phyloP scores from a whole-genome alignment of 2,329 filamentous ascomycete genomes.

The Xylariaceae sp. region DNA sequence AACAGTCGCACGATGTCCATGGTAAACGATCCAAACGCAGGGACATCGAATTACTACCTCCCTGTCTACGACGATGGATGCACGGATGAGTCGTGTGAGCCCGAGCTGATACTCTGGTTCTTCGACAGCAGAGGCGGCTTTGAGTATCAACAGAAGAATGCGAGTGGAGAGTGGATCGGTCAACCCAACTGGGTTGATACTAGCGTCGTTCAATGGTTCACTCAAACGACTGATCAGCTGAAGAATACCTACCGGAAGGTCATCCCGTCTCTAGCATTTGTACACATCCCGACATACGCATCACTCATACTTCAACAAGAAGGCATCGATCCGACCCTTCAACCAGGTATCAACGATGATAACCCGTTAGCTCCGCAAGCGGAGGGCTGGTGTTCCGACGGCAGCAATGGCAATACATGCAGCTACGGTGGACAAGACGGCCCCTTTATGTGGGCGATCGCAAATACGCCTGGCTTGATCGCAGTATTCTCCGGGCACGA shows the following conservation, averaged over 20 bases:
- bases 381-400: constrained; percentile 40
- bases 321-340: constrained; percentile 31
- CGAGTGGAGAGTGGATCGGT: constrained; percentile 23
- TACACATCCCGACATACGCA: constrained; percentile 44
- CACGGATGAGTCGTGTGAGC: constrained; percentile 26
- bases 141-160: constrained; percentile 37
- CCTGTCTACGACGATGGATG: constrained; percentile 38
- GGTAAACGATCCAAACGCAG: constrained; percentile 31
- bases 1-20: constrained; percentile 37
- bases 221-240: constrained; percentile 27
- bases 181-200: constrained; percentile 43
- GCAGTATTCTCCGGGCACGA: constrained; percentile 63
- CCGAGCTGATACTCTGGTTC: constrained; percentile 61
- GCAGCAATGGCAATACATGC: constrained; percentile 33
- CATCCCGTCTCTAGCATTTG: constrained; percentile 44
- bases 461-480: constrained; percentile 49
- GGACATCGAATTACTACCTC: constrained; percentile 45
- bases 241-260: constrained; percentile 24
- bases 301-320: constrained; percentile 35
- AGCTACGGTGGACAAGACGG: constrained; percentile 47
- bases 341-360: constrained; percentile 45
- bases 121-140: constrained; percentile 63
- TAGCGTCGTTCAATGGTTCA: constrained; percentile 43
- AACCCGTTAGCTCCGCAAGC: constrained; percentile 36
- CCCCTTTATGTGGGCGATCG: constrained; percentile 59